Evolutionary conservation across 2,329 filamentous ascomycete genomes (phyloP).

Genomic region (Stachybotrys chartarum): DNA sequence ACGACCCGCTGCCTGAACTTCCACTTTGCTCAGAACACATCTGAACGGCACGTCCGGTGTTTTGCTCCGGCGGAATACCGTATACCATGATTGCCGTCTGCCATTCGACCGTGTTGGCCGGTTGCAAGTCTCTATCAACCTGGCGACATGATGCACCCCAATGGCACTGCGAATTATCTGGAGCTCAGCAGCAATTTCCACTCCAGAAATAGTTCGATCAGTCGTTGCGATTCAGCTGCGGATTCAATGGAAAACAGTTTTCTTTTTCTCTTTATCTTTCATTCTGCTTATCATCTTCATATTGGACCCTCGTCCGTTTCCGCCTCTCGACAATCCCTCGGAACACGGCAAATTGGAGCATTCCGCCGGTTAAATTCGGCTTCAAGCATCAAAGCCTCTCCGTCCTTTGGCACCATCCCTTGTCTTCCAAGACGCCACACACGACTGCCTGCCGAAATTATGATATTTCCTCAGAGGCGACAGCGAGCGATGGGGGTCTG

Average conservation of each 20-base stretch:
- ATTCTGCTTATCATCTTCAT: conserved; percentile 5
- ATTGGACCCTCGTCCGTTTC: neutral
- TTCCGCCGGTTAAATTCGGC: too few species aligned
- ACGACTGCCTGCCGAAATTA: too few species aligned
- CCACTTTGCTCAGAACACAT: conserved; percentile 7
- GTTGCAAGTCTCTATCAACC: neutral
- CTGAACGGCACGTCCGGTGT: conserved; percentile 34
- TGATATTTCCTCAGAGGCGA: too few species aligned
- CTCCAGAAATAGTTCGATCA: conserved; percentile 2
- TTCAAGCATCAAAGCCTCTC: too few species aligned
- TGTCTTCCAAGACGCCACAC: too few species aligned
- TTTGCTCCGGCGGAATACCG: conserved; percentile 13
- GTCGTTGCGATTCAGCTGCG: conserved; percentile 32
- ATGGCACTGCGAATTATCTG: neutral
- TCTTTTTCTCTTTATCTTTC: conserved; percentile 19
- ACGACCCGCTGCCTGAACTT: conserved; percentile 1
- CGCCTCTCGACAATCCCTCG: neutral
- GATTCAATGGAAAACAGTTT: conserved; percentile 6
- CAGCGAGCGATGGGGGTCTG: too few species aligned
- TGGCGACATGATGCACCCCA: neutral
- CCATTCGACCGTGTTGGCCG: neutral
- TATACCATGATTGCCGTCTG: neutral
- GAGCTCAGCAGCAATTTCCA: neutral
- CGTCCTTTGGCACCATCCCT: too few species aligned
- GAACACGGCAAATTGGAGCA: too few species aligned